Percentiles rank a stretch among this genome's conserved stretches.
Evolutionary conservation across 1,284 basidiomycete genomes (phyloP).

Genomic region (Tilletia setariae): DNA sequence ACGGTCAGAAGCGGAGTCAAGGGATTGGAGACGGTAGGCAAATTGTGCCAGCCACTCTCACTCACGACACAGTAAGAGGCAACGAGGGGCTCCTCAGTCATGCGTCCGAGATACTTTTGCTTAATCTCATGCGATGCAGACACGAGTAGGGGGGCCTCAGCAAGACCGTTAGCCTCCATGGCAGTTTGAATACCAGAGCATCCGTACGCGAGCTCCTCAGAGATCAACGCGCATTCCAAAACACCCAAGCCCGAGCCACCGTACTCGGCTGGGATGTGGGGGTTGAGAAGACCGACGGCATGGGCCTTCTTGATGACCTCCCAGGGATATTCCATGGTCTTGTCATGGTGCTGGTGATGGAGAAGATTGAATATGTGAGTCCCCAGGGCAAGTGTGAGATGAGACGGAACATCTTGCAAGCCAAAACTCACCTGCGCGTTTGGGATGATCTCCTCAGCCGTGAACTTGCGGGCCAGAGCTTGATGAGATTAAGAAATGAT

Average conservation of each 20-base stretch:
- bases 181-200: conserved; percentile 62
- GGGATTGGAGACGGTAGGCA: no score
- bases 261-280: conserved; percentile 57
- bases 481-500: background rate
- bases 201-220: conserved; percentile 60
- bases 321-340: conserved; percentile 59
- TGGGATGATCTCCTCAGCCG: conserved; percentile 59
- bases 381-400: no score
- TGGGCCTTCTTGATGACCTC: conserved; percentile 61
- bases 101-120: conserved; percentile 61
- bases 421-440: conserved; percentile 55
- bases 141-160: conserved; percentile 60
- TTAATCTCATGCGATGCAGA: conserved; percentile 60
- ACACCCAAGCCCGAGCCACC: conserved; percentile 60
- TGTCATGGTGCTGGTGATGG: conserved; percentile 42
- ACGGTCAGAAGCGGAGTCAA: no score
- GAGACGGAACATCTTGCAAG: conserved; percentile 52
- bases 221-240: conserved; percentile 59
- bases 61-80: conserved; percentile 59
- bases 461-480: conserved; percentile 60
- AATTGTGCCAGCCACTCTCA: no score
- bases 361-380: no score
- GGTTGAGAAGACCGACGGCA: conserved; percentile 51
- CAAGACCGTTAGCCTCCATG: conserved; percentile 59
- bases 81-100: conserved; percentile 62